Evolutionary conservation across 208 protist species (phyloP), one percentile per base, ranked within the genome.

Genomic region (Balamuthia mandrillaris): DNA sequence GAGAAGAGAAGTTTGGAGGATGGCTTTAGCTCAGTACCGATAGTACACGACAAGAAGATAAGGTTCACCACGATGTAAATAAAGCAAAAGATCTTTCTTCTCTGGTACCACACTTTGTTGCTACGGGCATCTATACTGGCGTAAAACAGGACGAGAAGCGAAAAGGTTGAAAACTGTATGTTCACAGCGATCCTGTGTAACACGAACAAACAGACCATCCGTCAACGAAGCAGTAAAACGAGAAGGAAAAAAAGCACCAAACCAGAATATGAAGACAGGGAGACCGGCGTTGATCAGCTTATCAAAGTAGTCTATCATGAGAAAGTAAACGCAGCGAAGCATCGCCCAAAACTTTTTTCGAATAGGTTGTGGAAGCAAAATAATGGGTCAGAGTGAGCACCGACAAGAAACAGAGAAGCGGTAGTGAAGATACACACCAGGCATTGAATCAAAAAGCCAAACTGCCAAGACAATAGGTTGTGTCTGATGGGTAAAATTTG

Each of bases 71-170:
- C 16, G n/a, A 29, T 47, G 6, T 29, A 78, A 10, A 78, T 78
- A 12, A 56, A 24, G 44, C 2, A 27, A 21, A 37, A 78, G 68
- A 21, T 27, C n/a, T 58, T 41, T 41, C 24, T 44, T 18, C 29
- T 16, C 21, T 35, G 35, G 18, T 78, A 41, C 68, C 68, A 78
- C 7, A 58, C 3, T 47, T 51, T 78, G n/a, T 78, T 29, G 44
- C 45, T 78, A 41, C 56, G 51, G n/a, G 37, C 33, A 47, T 78
- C 51, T 18, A 78, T 78, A 27, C 56, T 7, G 16, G 68, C 68
- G 68, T 56, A 78, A 47, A 78, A 78, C n/a, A 78, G 42, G 44
- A 78, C 56, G 45, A 78, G 68, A 18, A 78, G 68, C n/a, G 68
- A 78, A 35, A 78, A 78, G 27, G 68, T 78, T 41, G 18, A 18